Conservation (phyloP, 306 rosid species). For the Casuarina glauca region DNA sequence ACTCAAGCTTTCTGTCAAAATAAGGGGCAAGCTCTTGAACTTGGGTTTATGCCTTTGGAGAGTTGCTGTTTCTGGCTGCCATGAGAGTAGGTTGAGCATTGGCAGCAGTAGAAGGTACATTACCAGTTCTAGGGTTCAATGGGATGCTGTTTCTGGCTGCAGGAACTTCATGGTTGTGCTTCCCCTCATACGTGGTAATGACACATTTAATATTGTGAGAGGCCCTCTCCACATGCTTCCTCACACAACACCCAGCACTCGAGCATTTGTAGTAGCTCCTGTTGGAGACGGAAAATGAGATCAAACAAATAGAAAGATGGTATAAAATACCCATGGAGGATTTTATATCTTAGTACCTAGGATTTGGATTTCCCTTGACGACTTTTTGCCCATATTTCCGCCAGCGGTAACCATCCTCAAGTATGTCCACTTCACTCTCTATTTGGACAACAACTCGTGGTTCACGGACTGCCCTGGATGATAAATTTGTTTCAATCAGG, state of each 20-base stretch:
- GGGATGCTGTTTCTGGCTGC: conserved; percentile 67
- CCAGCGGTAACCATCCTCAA: conserved; percentile 97
- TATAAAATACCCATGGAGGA: not conserved
- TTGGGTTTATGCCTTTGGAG: conserved; percentile 45
- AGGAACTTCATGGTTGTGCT: conserved; percentile 84
- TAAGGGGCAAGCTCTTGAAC: conserved; percentile 46
- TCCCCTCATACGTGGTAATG: conserved; percentile 82
- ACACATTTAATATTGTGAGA: conserved; percentile 71
- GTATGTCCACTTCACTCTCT: conserved; percentile 74
- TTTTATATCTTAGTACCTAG: conserved; percentile 51
- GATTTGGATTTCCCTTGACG: conserved; percentile 95
- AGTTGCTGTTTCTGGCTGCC: conserved; percentile 35
- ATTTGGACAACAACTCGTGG: conserved; percentile 87
- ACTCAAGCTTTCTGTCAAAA: conserved; percentile 69
- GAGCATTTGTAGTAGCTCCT: conserved; percentile 99
- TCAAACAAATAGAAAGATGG: conserved; percentile 4
- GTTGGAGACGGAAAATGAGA: conserved; percentile 14
- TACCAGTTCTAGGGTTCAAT: conserved; percentile 40
- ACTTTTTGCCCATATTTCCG: conserved; percentile 92
- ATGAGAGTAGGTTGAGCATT: conserved; percentile 44
- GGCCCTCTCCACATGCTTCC: conserved; percentile 95
- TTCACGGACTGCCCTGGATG: conserved; percentile 66
- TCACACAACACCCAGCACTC: conserved; percentile 74
- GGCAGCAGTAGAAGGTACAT: conserved; percentile 31
- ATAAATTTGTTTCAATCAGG: conserved; percentile 48